Evolutionary conservation across 805 yeast genomes (phyloP).

Genomic region (Ogataea trehaloabstinens): DNA sequence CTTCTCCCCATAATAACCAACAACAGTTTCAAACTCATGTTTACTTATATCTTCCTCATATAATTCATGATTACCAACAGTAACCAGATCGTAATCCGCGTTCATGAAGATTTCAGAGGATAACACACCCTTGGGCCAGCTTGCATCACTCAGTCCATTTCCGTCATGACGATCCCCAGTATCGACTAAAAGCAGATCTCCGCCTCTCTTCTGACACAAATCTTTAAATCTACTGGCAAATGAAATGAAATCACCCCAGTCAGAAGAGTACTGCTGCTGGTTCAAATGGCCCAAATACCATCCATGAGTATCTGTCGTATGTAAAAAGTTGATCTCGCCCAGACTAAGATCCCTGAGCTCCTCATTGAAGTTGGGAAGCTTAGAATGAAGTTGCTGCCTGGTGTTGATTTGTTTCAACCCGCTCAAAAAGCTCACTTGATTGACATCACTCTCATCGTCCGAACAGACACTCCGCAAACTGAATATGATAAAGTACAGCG

Average conservation of each 20-base stretch:
- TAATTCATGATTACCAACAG: constrained; percentile 90
- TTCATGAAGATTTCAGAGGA: constrained; percentile 63
- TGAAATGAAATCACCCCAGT: constrained; percentile 90
- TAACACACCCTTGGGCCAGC: constrained; percentile 64
- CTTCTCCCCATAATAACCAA: constrained; percentile 55
- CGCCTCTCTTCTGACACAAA: constrained; percentile 31
- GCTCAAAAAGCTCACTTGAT: neutral
- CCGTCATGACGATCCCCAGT: constrained; percentile 96
- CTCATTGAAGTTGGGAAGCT: constrained; percentile 34
- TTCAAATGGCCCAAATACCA: constrained; percentile 91
- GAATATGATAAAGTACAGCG: constrained; percentile 6
- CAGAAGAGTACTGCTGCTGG: constrained; percentile 74
- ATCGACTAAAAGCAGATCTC: constrained; percentile 74
- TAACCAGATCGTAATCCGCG: constrained; percentile 71
- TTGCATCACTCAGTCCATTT: constrained; percentile 82
- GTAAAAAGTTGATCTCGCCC: constrained; percentile 80
- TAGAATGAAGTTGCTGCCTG: constrained; percentile 17
- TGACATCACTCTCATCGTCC: neutral
- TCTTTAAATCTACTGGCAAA: constrained; percentile 54
- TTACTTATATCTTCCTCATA: constrained; percentile 63
- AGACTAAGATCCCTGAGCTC: constrained; percentile 53
- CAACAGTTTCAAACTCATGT: constrained; percentile 63
- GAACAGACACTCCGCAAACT: constrained; percentile 5
- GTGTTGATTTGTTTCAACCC: neutral
- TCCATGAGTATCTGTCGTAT: constrained; percentile 96